These are phyloP conservation scores for Angomonas deanei DNA, from an alignment of 208 protist species.

Conservation along the genomic window DNA sequence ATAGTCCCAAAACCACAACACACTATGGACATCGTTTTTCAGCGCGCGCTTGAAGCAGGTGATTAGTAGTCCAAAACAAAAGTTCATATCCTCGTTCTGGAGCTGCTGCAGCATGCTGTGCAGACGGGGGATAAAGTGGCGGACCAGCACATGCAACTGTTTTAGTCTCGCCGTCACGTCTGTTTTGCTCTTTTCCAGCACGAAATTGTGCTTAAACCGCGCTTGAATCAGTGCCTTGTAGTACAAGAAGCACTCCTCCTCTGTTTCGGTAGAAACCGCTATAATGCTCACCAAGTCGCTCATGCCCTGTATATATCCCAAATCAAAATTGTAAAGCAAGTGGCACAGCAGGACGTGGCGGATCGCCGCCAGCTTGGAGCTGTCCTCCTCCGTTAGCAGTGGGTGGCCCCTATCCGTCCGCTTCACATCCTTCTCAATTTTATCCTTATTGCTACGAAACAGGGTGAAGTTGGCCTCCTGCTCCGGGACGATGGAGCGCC, in stretches of 20 bases:
- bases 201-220: conserved; percentile 1
- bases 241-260: conserved; percentile 12
- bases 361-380: conserved; percentile 43
- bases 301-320: conserved; percentile 91
- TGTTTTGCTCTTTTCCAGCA: not conserved
- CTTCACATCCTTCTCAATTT: conserved; percentile 86
- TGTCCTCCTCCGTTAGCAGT: conserved; percentile 37
- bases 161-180: conserved; percentile 14
- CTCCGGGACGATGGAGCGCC: conserved; percentile 56
- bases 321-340: conserved; percentile 87
- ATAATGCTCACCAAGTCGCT: conserved; percentile 73
- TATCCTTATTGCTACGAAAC: conserved; percentile 42
- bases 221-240: not conserved
- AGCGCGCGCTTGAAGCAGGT: conserved; percentile 81
- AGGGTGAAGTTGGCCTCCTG: conserved; percentile 60
- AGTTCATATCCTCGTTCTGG: conserved; percentile 62
- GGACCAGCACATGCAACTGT: conserved; percentile 37
- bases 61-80: conserved; percentile 87
- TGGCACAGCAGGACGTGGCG: conserved; percentile 77
- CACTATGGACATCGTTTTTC: not conserved
- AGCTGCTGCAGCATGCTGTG: conserved; percentile 42
- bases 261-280: conserved; percentile 34
- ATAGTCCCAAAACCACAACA: not conserved
- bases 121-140: conserved; percentile 50
- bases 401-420: conserved; percentile 67